Evolutionary conservation across 164 flowering plant species (phyloP).

Genomic region (Umbilicus rupestris): DNA sequence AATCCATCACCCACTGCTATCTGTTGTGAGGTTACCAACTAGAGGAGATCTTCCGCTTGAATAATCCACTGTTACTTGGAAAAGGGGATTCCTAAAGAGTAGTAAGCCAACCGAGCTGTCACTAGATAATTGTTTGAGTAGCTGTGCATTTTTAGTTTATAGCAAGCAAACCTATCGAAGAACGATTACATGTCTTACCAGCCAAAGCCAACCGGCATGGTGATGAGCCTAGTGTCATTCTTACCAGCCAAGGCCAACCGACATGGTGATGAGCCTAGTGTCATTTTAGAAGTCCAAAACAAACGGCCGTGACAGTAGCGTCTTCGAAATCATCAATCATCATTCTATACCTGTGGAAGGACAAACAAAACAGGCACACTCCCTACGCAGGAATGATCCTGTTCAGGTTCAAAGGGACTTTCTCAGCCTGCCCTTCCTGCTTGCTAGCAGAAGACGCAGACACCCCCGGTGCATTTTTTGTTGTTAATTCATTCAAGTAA

Average conservation of each 20-base stretch:
- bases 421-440: constrained; percentile 71
- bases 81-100: too few species aligned
- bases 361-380: constrained; percentile 66
- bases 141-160: too few species aligned
- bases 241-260: not conserved
- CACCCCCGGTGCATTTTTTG: constrained; percentile 91
- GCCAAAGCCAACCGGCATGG: not conserved
- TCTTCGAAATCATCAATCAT: not conserved
- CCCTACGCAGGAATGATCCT: constrained; percentile 99
- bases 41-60: too few species aligned
- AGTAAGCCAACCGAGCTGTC: too few species aligned
- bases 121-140: too few species aligned
- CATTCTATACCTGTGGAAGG: constrained; percentile 33
- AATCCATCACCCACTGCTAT: too few species aligned
- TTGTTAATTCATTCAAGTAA: constrained; percentile 28
- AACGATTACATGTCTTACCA: not conserved
- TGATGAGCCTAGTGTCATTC: not conserved
- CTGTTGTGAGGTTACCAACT: too few species aligned
- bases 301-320: too few species aligned
- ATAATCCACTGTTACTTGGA: too few species aligned
- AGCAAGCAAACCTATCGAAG: not conserved
- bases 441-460: constrained; percentile 45
- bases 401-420: constrained; percentile 99
- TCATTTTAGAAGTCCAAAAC: too few species aligned
- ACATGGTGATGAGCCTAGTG: not conserved